phyloP scores from a whole-genome alignment of 2,329 filamentous ascomycete genomes.

The Phoma herbarum region DNA sequence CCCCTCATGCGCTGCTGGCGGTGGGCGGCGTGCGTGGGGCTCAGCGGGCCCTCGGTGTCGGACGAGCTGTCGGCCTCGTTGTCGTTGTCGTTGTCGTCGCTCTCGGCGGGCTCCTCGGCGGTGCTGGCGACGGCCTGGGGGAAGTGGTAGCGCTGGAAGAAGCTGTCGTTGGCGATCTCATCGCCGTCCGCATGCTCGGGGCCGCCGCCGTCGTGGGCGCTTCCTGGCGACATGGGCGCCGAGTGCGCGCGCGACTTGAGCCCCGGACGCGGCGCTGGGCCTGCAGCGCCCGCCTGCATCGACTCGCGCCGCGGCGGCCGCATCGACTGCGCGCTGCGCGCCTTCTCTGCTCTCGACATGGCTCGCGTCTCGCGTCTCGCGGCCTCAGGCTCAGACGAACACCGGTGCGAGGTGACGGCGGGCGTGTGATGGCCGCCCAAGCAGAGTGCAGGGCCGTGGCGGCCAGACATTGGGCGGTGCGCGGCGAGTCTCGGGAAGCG shows the following conservation, averaged over 20 bases:
- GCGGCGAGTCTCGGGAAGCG: background rate
- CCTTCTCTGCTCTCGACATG: constrained; percentile 26
- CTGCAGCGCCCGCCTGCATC: constrained; percentile 9
- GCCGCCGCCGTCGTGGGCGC: constrained; percentile 31
- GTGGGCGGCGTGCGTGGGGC: constrained; percentile 44
- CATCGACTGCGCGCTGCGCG: constrained; percentile 34
- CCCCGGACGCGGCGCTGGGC: constrained; percentile 32
- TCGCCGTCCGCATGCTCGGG: constrained; percentile 36
- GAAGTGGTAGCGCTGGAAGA: constrained; percentile 55
- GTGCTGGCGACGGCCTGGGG: constrained; percentile 35
- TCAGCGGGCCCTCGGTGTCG: constrained; percentile 52
- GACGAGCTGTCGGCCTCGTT: constrained; percentile 41
- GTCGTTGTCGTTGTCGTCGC: constrained; percentile 35
- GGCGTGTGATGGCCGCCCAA: constrained; percentile 31
- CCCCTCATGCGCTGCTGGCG: too few relatives aligned
- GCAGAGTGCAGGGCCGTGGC: constrained; percentile 33
- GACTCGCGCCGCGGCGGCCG: constrained; percentile 19
- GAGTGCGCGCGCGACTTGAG: constrained; percentile 51
- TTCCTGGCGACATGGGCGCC: constrained; percentile 31
- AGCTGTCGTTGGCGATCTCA: constrained; percentile 51
- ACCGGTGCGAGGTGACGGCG: constrained; percentile 25
- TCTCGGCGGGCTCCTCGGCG: constrained; percentile 34
- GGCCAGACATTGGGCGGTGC: constrained; percentile 32
- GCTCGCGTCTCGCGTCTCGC: too few relatives aligned
- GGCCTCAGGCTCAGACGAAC: too few relatives aligned